phyloP scores from a whole-genome alignment of 306 rosid genomes.

The Crataegus laevigata region DNA sequence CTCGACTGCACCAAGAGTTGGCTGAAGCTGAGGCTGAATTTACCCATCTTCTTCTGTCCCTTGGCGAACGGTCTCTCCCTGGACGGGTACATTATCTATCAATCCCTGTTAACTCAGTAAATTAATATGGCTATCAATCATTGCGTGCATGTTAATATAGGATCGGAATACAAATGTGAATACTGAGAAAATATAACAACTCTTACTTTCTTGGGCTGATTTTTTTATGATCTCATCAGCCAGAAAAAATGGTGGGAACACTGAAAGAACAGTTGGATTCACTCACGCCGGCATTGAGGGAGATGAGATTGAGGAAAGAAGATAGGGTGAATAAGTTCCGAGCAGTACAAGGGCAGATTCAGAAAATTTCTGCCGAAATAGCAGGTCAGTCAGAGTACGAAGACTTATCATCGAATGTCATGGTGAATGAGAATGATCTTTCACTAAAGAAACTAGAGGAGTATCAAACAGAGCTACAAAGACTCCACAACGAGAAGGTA shows the following conservation, averaged over 20 bases:
- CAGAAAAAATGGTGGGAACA: conserved; percentile 78
- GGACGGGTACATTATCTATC: conserved; percentile 60
- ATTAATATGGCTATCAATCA: neutral
- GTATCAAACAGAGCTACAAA: conserved; percentile 64
- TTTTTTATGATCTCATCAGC: conserved; percentile 45
- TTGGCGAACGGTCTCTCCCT: conserved; percentile 88
- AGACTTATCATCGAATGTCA: conserved; percentile 30
- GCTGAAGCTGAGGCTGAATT: conserved; percentile 96
- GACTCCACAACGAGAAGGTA: conserved; percentile 82
- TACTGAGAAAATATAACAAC: neutral
- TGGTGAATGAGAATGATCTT: conserved; percentile 77
- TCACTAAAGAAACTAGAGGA: conserved; percentile 84
- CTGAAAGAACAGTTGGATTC: conserved; percentile 93
- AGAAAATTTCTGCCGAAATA: conserved; percentile 77
- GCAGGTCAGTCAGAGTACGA: conserved; percentile 48
- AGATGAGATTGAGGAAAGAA: conserved; percentile 78
- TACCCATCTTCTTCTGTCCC: conserved; percentile 91
- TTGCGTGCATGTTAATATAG: neutral
- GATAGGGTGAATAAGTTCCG: conserved; percentile 79
- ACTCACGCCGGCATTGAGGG: conserved; percentile 74
- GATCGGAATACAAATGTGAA: neutral
- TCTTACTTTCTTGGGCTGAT: conserved; percentile 16
- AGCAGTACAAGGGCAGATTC: conserved; percentile 65
- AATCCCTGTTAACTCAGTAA: neutral
- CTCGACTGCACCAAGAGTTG: conserved; percentile 89